phyloP scores from a whole-genome alignment of 2,329 filamentous ascomycete species.

The Fusarium torulosum region DNA sequence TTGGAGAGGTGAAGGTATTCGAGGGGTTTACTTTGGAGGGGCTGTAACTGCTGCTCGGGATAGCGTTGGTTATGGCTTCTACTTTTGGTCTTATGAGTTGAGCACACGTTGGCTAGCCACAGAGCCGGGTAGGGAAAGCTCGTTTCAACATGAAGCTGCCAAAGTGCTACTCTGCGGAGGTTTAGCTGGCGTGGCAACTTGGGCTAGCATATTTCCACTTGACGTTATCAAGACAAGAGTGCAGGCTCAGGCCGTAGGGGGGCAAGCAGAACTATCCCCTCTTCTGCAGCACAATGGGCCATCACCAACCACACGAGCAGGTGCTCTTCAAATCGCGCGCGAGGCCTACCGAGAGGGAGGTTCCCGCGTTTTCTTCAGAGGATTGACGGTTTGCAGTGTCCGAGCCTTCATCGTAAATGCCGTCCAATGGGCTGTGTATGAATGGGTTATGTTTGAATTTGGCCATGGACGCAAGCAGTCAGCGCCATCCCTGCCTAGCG shows the following conservation, averaged over 20 bases:
- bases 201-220: constrained; percentile 90
- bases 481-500: constrained; percentile 1
- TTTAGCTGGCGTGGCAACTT: constrained; percentile 86
- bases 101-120: constrained; percentile 67
- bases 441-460: constrained; percentile 81
- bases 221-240: constrained; percentile 93
- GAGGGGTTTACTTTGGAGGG: constrained; percentile 85
- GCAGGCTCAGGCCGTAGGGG: constrained; percentile 73
- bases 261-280: constrained; percentile 29
- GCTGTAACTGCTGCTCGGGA: constrained; percentile 85
- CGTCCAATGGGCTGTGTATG: constrained; percentile 91
- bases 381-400: constrained; percentile 83
- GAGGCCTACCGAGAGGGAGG: constrained; percentile 76
- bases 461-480: constrained; percentile 46
- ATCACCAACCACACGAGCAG: constrained; percentile 50
- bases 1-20: constrained; percentile 67
- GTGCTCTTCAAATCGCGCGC: constrained; percentile 73
- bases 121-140: constrained; percentile 35
- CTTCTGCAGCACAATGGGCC: constrained; percentile 40
- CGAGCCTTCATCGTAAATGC: constrained; percentile 94
- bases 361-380: constrained; percentile 74
- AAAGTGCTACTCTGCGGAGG: constrained; percentile 86
- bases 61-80: constrained; percentile 95
- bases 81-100: constrained; percentile 93
- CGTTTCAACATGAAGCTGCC: constrained; percentile 61